Base-by-base conservation (phyloP, 768 basidiomycete species). In the Polyporus arcularius region DNA sequence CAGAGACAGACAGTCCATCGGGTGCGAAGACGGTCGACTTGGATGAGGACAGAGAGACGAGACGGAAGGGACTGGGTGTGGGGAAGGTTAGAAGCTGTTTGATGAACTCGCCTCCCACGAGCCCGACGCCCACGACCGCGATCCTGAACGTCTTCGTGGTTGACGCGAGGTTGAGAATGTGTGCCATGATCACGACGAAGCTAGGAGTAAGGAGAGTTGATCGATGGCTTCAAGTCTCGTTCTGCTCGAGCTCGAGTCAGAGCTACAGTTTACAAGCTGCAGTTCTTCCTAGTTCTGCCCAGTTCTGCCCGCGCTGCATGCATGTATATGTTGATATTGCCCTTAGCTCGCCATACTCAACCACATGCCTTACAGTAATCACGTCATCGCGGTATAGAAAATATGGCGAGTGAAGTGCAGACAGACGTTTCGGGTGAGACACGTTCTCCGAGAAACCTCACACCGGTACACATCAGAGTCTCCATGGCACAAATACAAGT, bases 81-180 rank as follows among this genome's bases (percentile, higher is more conserved):
- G 89, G 86, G 39, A 87, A 81, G 12, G 87, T 78, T 50, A 85
- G 80, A 26, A 98, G 81, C 74, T 98, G 97, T 43, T 81, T 74
- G 72, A 98, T 80, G 68, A 98, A 85, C 70, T 94, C 92, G 42
- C 85, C 80, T 31, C 97, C 97, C 28, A 99, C 97, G 54, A 96
- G 90, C 3, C 97, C 97, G 35, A 94, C 84, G 59, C 97, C 97
- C 57, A 98, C 81, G 64, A 97, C 81, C 46, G 93, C 93, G 55
- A 98, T 85, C 11, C 73, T 65, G 55, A 75, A 78, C 72, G 61
- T 60, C 39, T 59, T 65, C 2, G 64, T 54, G 0, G 60, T 60
- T n/a, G 65, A 68, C 14, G 64, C 56, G 31, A 60, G 30, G 55
- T 47, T 56, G 42, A 60, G 38, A 21, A 57, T 11, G 52, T 43